Percentiles rank a stretch among this genome's conserved stretches.
These are phyloP conservation scores for Ophiostoma ulmi DNA, from an alignment of 2,329 filamentous ascomycete genomes.

Conservation along the genomic window DNA sequence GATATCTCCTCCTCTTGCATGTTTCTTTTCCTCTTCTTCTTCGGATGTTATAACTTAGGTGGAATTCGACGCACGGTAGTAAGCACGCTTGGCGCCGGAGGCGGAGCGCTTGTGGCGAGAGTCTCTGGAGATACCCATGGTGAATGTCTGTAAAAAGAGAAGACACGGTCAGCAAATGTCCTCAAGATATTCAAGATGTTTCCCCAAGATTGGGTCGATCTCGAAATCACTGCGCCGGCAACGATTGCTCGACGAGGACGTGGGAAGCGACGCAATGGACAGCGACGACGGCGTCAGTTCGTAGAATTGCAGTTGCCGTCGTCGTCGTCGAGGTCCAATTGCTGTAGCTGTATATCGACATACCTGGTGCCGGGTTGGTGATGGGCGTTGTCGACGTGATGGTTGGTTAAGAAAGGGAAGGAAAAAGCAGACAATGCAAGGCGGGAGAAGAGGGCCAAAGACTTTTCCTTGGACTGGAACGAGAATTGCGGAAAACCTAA, in stretches of 20 bases:
- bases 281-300: background rate
- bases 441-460: conserved; percentile 17
- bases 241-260: conserved; percentile 4
- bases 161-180: conserved; percentile 9
- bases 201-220: background rate
- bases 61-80: conserved; percentile 67
- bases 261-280: background rate
- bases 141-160: conserved; percentile 59
- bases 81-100: conserved; percentile 94
- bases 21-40: conserved; percentile 4
- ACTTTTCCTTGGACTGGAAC: conserved; percentile 21
- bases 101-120: conserved; percentile 99
- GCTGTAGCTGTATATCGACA: conserved; percentile 5
- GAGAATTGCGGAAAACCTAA: conserved; percentile 25
- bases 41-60: conserved; percentile 8
- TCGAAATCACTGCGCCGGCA: background rate
- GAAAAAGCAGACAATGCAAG: conserved; percentile 18
- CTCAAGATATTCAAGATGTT: background rate
- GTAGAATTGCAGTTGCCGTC: background rate
- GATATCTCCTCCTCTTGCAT: conserved; percentile 15
- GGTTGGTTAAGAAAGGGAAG: conserved; percentile 21
- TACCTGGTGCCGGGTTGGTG: conserved; percentile 27
- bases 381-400: conserved; percentile 27
- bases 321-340: background rate
- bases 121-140: conserved; percentile 99